Evolutionary conservation across 2,329 filamentous ascomycete species (phyloP).

Genomic region (Gyromitra esculenta): DNA sequence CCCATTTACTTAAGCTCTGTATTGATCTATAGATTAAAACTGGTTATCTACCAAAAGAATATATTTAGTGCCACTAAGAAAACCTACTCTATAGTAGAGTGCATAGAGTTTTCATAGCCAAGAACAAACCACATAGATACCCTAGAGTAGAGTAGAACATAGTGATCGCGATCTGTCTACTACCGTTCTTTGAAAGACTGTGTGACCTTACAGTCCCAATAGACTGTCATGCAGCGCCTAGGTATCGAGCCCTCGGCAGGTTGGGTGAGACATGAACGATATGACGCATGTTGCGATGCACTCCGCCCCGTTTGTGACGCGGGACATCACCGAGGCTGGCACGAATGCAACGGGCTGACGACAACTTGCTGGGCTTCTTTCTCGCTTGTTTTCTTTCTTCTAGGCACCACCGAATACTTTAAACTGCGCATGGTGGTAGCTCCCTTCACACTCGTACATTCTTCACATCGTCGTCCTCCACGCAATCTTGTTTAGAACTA

Average conservation of each 20-base stretch:
- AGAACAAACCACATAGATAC: no score
- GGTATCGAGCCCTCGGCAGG: slow-evolving; percentile 20
- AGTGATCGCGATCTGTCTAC: no score
- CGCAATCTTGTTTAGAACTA: neutral
- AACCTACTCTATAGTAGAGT: no score
- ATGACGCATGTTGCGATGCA: slow-evolving; percentile 45
- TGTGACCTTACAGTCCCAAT: neutral
- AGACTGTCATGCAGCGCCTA: neutral
- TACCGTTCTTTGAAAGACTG: no score
- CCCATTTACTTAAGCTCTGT: no score
- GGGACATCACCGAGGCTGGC: slow-evolving; percentile 34
- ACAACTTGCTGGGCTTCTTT: slow-evolving; percentile 38
- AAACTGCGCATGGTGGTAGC: neutral
- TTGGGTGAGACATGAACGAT: slow-evolving; percentile 20
- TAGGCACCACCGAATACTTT: slow-evolving; percentile 5
- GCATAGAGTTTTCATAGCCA: no score
- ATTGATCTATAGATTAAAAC: no score
- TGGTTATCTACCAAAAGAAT: no score
- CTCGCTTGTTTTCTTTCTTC: neutral
- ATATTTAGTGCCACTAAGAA: no score
- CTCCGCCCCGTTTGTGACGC: slow-evolving; percentile 46
- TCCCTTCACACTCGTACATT: slow-evolving; percentile 12
- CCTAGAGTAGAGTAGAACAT: no score
- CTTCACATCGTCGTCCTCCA: slow-evolving; percentile 7
- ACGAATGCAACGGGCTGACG: slow-evolving; percentile 35